Conservation (phyloP, 805 yeast species). For the Isabelozyma gotoi region DNA sequence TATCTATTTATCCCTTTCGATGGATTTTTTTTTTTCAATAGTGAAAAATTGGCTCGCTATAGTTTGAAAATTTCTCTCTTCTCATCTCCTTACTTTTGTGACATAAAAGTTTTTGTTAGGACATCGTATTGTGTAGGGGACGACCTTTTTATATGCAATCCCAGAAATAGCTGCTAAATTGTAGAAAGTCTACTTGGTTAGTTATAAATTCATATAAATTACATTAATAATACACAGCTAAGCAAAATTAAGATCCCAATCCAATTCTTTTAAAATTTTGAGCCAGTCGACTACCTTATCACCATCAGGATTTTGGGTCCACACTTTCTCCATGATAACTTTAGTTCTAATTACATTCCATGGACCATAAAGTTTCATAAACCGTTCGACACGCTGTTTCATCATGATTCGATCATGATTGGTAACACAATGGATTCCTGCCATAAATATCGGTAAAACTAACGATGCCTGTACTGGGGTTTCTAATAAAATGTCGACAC, state of each 20-base stretch:
- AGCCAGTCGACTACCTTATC: conserved; percentile 72
- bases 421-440: conserved; percentile 66
- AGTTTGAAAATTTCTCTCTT: conserved; percentile 1
- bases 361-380: conserved; percentile 64
- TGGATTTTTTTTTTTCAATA: background rate
- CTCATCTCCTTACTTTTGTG: background rate
- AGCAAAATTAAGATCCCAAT: conserved; percentile 82
- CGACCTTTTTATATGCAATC: background rate
- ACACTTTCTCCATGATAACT: conserved; percentile 46
- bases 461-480: conserved; percentile 69
- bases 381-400: conserved; percentile 50
- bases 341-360: conserved; percentile 55
- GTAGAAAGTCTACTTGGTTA: no score
- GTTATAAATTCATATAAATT: background rate
- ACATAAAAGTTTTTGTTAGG: background rate
- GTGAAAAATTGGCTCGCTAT: background rate
- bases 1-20: no score
- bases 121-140: background rate
- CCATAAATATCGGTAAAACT: conserved; percentile 75
- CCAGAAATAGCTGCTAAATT: no score
- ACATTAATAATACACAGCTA: conserved; percentile 14
- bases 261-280: conserved; percentile 58
- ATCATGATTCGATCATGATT: conserved; percentile 53
- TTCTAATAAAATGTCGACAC: conserved; percentile 61
- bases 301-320: conserved; percentile 52